These are phyloP conservation scores for Bruguiera parviflora DNA, from an alignment of 345 rosid species.

Conservation along the genomic window DNA sequence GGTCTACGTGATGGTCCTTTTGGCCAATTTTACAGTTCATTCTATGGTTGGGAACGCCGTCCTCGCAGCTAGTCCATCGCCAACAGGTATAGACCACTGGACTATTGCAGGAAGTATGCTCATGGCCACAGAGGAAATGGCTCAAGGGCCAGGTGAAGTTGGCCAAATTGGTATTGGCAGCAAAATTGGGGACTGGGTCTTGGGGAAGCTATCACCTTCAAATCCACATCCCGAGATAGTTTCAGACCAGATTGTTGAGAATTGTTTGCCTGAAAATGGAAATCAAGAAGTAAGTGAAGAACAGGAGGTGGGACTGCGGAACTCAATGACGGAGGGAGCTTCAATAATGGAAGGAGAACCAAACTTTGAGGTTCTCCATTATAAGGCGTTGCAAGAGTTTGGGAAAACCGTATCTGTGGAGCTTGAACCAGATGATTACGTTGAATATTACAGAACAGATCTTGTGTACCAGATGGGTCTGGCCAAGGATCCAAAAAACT, in stretches of 20 bases:
- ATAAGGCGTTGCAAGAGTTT: slow-evolving; percentile 28
- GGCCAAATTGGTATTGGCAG: slow-evolving; percentile 1
- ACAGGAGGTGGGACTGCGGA: slow-evolving; percentile 53
- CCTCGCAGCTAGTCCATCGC: slow-evolving; percentile 12
- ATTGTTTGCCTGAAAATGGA: not conserved
- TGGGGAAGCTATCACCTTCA: slow-evolving; percentile 3
- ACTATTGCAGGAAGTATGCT: not conserved
- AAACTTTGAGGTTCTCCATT: slow-evolving; percentile 32
- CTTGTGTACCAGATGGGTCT: slow-evolving; percentile 51
- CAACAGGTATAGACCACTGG: not conserved
- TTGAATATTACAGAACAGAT: slow-evolving; percentile 45
- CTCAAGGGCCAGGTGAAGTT: slow-evolving; percentile 10
- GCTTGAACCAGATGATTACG: slow-evolving; percentile 45
- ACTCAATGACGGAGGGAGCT: slow-evolving; percentile 47
- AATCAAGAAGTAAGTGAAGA: slow-evolving; percentile 15
- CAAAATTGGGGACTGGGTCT: not conserved
- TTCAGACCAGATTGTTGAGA: not conserved
- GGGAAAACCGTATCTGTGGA: slow-evolving; percentile 39
- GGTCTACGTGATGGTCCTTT: slow-evolving; percentile 65
- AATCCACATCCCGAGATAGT: slow-evolving; percentile 7
- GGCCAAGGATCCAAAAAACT: slow-evolving; percentile 57
- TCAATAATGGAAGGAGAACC: slow-evolving; percentile 28
- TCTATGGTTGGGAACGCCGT: slow-evolving; percentile 43
- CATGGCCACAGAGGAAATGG: slow-evolving; percentile 8
- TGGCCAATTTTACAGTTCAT: slow-evolving; percentile 61